Evolutionary conservation across 495 filamentous ascomycete genomes (phyloP).

Genomic region (Evansstolkia leycettana): DNA sequence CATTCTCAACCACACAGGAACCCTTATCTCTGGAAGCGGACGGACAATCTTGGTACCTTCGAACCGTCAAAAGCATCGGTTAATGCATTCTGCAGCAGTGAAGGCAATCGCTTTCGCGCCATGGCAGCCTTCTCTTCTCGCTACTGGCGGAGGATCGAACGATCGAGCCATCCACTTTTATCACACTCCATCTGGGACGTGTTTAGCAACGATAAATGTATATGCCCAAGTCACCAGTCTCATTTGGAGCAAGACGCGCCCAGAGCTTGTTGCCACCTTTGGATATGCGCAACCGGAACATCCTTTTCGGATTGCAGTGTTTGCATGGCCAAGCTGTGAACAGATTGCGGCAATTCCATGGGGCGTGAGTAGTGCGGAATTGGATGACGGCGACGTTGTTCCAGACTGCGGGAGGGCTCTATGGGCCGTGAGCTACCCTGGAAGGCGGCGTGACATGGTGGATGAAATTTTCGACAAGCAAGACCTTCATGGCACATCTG

Average conservation of each 20-base stretch:
- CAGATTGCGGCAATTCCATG: conserved; percentile 85
- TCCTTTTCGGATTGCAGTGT: conserved; percentile 81
- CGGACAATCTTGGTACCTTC: conserved; percentile 18
- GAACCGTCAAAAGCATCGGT: conserved; percentile 57
- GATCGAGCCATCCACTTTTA: conserved; percentile 95
- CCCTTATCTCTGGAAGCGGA: conserved; percentile 17
- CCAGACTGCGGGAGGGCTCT: conserved; percentile 33
- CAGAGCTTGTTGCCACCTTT: conserved; percentile 87
- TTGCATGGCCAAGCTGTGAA: conserved; percentile 87
- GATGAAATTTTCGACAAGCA: conserved; percentile 1
- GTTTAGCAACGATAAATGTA: conserved; percentile 82
- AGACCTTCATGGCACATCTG: conserved; percentile 7
- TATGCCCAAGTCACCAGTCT: conserved; percentile 87
- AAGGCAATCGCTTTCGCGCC: conserved; percentile 97
- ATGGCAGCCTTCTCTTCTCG: conserved; percentile 79
- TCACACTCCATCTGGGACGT: conserved; percentile 74
- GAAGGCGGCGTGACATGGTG: conserved; percentile 15
- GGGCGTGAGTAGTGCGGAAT: no score
- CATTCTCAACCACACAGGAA: conserved; percentile 17
- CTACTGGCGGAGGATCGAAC: conserved; percentile 86
- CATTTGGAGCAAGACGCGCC: conserved; percentile 75
- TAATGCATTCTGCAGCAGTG: conserved; percentile 75
- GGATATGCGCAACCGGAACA: conserved; percentile 95
- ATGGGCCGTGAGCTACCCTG: conserved; percentile 37
- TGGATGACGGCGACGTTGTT: no score